Conservation (phyloP, 192 early-diverging fungal genomes). For the Backusella tarrabulga region DNA sequence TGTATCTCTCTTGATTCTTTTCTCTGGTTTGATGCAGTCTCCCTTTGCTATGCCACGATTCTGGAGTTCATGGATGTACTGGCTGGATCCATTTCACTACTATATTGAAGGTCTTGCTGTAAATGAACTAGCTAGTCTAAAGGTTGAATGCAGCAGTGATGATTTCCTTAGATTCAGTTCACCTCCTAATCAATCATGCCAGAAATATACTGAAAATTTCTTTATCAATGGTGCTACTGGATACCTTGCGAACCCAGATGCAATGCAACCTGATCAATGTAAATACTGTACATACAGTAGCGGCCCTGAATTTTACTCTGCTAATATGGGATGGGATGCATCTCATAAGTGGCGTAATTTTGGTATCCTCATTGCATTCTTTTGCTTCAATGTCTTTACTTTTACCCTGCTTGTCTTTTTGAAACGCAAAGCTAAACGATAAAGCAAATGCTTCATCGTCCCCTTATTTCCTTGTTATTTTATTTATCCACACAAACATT, state of each 20-base stretch:
- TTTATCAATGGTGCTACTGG: background rate
- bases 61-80: conserved; percentile 68
- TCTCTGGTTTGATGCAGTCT: conserved; percentile 68
- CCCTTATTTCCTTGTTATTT: background rate
- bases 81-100: conserved; percentile 66
- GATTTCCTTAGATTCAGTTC: conserved; percentile 60
- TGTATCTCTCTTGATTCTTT: conserved; percentile 64
- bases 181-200: conserved; percentile 58
- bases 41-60: conserved; percentile 59
- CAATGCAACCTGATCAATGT: conserved; percentile 45
- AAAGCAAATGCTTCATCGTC: background rate
- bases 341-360: conserved; percentile 67
- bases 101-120: conserved; percentile 63
- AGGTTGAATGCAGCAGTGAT: conserved; percentile 42
- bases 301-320: conserved; percentile 55
- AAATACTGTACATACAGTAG: conserved; percentile 58
- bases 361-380: conserved; percentile 62
- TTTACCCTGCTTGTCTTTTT: conserved; percentile 39
- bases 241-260: conserved; percentile 8
- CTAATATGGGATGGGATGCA: conserved; percentile 49
- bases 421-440: conserved; percentile 35
- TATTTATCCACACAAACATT: background rate
- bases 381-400: conserved; percentile 56
- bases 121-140: conserved; percentile 54
- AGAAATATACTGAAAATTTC: conserved; percentile 39